Evolutionary conservation across 2,329 filamentous ascomycete species (phyloP).

Genomic region (Alternaria angustiovoidea): DNA sequence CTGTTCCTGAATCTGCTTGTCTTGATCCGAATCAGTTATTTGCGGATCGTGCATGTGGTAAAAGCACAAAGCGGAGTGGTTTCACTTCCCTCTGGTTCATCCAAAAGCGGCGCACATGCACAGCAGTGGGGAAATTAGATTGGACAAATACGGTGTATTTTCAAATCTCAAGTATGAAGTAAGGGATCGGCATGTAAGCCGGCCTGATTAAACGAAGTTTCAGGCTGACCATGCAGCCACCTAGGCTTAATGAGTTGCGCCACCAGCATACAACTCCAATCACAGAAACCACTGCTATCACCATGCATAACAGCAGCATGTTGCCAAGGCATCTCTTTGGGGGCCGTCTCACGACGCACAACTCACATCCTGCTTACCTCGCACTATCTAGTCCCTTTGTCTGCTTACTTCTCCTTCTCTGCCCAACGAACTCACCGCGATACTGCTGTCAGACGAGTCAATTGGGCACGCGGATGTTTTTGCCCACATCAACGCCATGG

Average conservation of each 20-base stretch:
- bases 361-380: not conserved
- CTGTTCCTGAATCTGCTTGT: not conserved
- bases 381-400: not conserved
- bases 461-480: not conserved
- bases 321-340: not conserved
- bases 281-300: slow-evolving; percentile 1
- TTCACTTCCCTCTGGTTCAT: not conserved
- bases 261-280: slow-evolving; percentile 1
- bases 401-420: not conserved
- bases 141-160: not conserved
- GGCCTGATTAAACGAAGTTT: not conserved
- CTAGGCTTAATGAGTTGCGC: not conserved
- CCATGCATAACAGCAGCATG: slow-evolving; percentile 1
- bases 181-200: not conserved
- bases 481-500: not conserved
- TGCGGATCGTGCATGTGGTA: not conserved
- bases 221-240: slow-evolving; percentile 3
- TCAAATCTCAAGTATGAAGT: not conserved
- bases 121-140: not conserved
- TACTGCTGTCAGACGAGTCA: not conserved
- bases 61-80: not conserved
- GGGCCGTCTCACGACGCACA: not conserved
- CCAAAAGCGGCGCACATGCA: not conserved
- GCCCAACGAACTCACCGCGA: not conserved
- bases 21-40: too few relatives aligned